Evolutionary conservation across 169 alveolate species (phyloP).

Genomic region (Eimeria necatrix): DNA sequence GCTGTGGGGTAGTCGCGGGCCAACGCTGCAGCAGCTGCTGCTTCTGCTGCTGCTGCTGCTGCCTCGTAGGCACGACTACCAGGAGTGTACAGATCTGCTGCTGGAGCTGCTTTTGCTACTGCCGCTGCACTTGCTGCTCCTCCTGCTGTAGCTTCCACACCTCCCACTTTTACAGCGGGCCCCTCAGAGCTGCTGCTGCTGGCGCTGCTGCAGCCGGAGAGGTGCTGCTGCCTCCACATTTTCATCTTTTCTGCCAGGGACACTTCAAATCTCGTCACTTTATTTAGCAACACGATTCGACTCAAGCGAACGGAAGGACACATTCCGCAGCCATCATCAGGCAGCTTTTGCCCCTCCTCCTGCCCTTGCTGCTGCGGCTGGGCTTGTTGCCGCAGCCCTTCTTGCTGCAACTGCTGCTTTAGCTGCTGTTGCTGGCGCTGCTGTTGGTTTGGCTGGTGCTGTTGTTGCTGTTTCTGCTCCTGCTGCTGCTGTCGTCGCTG

Average conservation of each 20-base stretch:
- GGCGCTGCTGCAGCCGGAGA: slow-evolving; percentile 19
- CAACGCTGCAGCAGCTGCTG: slow-evolving; percentile 34
- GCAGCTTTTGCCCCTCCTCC: background rate
- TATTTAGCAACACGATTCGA: slow-evolving; percentile 60
- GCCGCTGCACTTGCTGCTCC: background rate
- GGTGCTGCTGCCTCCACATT: slow-evolving; percentile 23
- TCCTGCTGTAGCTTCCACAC: slow-evolving; percentile 9
- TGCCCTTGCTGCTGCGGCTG: background rate
- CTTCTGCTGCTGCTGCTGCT: background rate
- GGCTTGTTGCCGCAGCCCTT: background rate
- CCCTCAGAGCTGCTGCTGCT: background rate
- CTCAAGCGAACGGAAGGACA: slow-evolving; percentile 32
- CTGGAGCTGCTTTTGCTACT: background rate
- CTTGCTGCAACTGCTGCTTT: background rate
- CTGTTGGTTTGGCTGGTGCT: background rate
- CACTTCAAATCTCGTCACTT: slow-evolving; percentile 65
- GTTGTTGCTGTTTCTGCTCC: too few relatives aligned
- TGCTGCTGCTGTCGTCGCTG: too few relatives aligned
- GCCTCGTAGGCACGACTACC: background rate
- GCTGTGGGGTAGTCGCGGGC: slow-evolving; percentile 65
- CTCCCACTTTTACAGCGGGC: background rate
- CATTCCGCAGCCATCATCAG: background rate
- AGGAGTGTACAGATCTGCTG: background rate
- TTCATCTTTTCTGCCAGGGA: slow-evolving; percentile 24
- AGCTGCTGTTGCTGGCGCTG: background rate